Conservation (phyloP, 2,329 filamentous ascomycete genomes). For the Paraconiothyrium brasiliense region DNA sequence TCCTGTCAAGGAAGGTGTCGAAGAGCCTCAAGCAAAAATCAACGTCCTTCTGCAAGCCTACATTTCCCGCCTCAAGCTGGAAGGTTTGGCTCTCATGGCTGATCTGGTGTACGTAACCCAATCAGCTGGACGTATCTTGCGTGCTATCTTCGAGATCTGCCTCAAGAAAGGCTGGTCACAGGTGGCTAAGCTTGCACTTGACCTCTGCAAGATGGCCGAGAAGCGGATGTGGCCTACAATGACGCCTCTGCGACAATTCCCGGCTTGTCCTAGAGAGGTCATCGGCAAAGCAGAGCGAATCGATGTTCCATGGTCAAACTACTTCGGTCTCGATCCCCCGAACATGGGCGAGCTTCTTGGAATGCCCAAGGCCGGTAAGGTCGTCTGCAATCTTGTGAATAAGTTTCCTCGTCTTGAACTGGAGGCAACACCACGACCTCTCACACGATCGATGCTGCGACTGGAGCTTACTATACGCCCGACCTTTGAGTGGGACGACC, state of each 20-base stretch:
- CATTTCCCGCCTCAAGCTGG: constrained; percentile 92
- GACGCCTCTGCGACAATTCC: constrained; percentile 92
- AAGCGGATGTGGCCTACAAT: constrained; percentile 99
- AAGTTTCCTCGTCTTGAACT: constrained; percentile 95
- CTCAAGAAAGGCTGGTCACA: constrained; percentile 95
- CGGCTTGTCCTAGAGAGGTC: constrained; percentile 80
- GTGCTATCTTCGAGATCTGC: constrained; percentile 97
- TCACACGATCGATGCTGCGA: constrained; percentile 91
- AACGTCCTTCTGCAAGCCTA: constrained; percentile 97
- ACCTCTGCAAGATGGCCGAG: constrained; percentile 98
- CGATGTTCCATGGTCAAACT: constrained; percentile 90
- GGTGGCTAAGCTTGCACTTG: constrained; percentile 89
- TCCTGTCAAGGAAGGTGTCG: constrained; percentile 96
- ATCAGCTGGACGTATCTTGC: constrained; percentile 92
- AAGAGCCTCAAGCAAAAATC: constrained; percentile 97
- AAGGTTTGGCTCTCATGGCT: constrained; percentile 94
- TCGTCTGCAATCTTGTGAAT: constrained; percentile 84
- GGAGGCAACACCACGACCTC: constrained; percentile 91
- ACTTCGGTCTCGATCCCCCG: constrained; percentile 95
- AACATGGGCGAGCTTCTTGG: constrained; percentile 95
- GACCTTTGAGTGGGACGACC: constrained; percentile 95
- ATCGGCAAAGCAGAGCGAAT: constrained; percentile 93
- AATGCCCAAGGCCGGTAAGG: constrained; percentile 85
- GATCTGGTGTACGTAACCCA: constrained; percentile 99
- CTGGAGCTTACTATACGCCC: constrained; percentile 91